These are phyloP conservation scores for Symbiodinium natans DNA, from an alignment of 73 alveolate genomes.

Conservation along the genomic window DNA sequence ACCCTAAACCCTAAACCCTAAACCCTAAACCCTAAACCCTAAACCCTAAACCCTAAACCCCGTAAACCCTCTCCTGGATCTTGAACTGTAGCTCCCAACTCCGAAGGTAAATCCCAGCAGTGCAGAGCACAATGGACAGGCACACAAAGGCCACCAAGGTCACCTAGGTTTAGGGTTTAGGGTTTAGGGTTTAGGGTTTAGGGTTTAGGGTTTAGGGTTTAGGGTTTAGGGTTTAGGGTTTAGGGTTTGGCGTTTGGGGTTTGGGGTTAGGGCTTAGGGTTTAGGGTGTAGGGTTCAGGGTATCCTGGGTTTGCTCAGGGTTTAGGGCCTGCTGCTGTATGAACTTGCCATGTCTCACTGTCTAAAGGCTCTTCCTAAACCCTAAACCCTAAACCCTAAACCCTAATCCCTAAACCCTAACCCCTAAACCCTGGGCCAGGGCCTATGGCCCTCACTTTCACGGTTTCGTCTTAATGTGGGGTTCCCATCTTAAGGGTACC, in stretches of 20 bases:
- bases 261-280: no score
- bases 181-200: not conserved
- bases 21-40: not conserved
- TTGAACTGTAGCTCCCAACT: constrained; percentile 69
- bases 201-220: not conserved
- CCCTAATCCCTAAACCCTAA: not conserved
- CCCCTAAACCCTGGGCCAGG: no score
- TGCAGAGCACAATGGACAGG: constrained; percentile 53
- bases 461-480: no score
- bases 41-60: not conserved
- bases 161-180: constrained; percentile 20
- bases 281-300: no score
- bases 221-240: not conserved
- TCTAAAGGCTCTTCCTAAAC: not conserved
- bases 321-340: no score
- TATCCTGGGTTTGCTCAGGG: no score
- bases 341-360: no score
- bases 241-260: no score
- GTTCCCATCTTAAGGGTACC: no score
- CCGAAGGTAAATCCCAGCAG: constrained; percentile 67
- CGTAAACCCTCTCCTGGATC: constrained; percentile 17
- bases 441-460: no score
- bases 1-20: not conserved
- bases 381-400: not conserved
- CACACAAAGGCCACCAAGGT: constrained; percentile 54